Conservation (phyloP, 805 yeast genomes). For the Candida wancherniae region DNA sequence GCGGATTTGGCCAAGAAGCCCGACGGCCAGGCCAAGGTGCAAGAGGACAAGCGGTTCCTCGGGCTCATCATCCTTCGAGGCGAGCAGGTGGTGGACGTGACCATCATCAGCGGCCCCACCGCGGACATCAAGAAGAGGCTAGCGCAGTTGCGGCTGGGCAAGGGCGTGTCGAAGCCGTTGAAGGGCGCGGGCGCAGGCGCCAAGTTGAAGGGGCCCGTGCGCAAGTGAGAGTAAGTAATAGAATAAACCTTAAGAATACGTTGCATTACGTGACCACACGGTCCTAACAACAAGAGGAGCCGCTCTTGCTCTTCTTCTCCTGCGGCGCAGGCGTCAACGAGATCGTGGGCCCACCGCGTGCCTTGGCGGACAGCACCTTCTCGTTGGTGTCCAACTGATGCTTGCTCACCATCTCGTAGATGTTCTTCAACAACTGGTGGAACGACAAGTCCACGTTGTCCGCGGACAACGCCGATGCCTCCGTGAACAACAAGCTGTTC, state of each 20-base stretch:
- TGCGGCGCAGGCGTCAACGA: constrained; percentile 91
- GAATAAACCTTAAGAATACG: too few species aligned
- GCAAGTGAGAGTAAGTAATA: constrained; percentile 3
- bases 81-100: constrained; percentile 71
- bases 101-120: constrained; percentile 61
- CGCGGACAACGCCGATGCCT: constrained; percentile 90
- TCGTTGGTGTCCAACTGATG: constrained; percentile 89
- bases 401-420: constrained; percentile 89
- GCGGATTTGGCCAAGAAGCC: constrained; percentile 28
- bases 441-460: constrained; percentile 94
- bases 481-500: constrained; percentile 87
- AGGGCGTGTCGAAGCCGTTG: constrained; percentile 32
- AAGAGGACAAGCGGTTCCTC: constrained; percentile 67
- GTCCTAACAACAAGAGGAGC: constrained; percentile 61
- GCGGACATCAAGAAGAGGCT: constrained; percentile 34
- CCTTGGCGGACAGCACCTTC: constrained; percentile 51
- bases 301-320: constrained; percentile 58
- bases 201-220: constrained; percentile 22
- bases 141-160: constrained; percentile 17
- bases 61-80: constrained; percentile 87
- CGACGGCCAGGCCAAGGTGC: constrained; percentile 28
- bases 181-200: constrained; percentile 26
- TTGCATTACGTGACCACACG: too few species aligned
- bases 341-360: constrained; percentile 79
- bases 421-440: constrained; percentile 87